A percentile compares a stretch with the other conserved stretches of the same genome.
phyloP scores from a whole-genome alignment of 257 asterid species.

The Henckelia pumila region DNA sequence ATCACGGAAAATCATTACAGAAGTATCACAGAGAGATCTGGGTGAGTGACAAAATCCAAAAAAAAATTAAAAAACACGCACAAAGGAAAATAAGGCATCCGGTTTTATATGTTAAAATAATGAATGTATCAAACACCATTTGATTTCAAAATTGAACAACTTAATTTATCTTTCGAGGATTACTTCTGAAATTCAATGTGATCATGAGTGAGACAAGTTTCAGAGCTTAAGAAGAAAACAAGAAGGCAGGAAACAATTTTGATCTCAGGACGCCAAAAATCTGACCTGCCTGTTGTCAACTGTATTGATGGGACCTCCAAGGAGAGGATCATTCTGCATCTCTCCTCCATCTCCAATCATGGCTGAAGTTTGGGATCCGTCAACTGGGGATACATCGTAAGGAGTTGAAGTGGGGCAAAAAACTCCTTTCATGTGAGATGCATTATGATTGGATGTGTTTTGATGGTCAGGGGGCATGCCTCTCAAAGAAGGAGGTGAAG shows the following conservation, averaged over 20 bases:
- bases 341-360: slow-evolving; percentile 73
- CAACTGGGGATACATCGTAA: slow-evolving; percentile 63
- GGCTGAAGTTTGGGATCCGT: slow-evolving; percentile 63
- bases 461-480: slow-evolving; percentile 60
- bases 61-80: neutral
- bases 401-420: slow-evolving; percentile 72
- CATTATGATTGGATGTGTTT: slow-evolving; percentile 45
- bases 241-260: slow-evolving; percentile 25
- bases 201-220: neutral
- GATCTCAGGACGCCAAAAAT: slow-evolving; percentile 24
- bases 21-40: slow-evolving; percentile 23
- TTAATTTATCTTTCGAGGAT: neutral
- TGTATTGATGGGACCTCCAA: slow-evolving; percentile 68
- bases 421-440: slow-evolving; percentile 54
- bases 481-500: slow-evolving; percentile 57
- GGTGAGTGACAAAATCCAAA: slow-evolving; percentile 17
- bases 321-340: slow-evolving; percentile 74
- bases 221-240: slow-evolving; percentile 14
- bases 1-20: slow-evolving; percentile 25
- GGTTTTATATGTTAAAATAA: neutral
- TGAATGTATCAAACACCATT: neutral
- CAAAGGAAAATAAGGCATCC: neutral
- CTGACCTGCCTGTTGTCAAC: slow-evolving; percentile 67
- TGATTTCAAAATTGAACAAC: neutral
- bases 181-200: neutral